A percentile compares a stretch with the other conserved stretches of the same genome.
Evolutionary conservation across 371 early-diverging fungal genomes (phyloP).

Genomic region (Parasitella parasitica): DNA sequence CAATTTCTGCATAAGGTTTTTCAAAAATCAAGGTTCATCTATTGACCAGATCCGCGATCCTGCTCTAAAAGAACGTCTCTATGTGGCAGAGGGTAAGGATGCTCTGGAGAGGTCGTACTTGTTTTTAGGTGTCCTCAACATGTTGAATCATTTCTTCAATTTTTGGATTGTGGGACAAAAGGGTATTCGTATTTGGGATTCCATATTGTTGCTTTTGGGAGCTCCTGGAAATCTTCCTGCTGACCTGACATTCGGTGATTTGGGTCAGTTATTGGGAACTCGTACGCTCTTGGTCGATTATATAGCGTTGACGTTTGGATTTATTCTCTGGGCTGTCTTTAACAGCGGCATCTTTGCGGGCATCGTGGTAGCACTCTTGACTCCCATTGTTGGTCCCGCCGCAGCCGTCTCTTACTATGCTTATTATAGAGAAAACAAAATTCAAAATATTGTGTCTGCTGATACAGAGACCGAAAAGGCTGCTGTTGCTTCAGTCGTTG

Average conservation of each 20-base stretch:
- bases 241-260: slow-evolving; percentile 9
- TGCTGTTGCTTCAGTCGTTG: background rate
- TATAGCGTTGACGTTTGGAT: background rate
- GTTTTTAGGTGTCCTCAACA: slow-evolving; percentile 21
- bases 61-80: background rate
- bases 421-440: slow-evolving; percentile 19
- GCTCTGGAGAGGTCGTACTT: slow-evolving; percentile 18
- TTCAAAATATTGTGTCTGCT: background rate
- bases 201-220: slow-evolving; percentile 14
- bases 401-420: slow-evolving; percentile 21
- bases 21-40: slow-evolving; percentile 3
- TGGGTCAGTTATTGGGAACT: slow-evolving; percentile 10
- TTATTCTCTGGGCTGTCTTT: slow-evolving; percentile 20
- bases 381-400: slow-evolving; percentile 20
- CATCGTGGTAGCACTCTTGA: background rate
- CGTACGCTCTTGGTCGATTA: slow-evolving; percentile 16
- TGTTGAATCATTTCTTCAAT: slow-evolving; percentile 11
- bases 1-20: background rate
- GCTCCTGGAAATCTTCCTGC: slow-evolving; percentile 21
- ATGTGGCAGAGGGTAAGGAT: slow-evolving; percentile 19
- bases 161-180: background rate
- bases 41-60: background rate
- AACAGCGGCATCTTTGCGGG: slow-evolving; percentile 8
- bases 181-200: slow-evolving; percentile 21
- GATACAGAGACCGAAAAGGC: background rate